Evolutionary conservation across 208 protist species (phyloP).

Genomic region (Trypanosoma lewisi): DNA sequence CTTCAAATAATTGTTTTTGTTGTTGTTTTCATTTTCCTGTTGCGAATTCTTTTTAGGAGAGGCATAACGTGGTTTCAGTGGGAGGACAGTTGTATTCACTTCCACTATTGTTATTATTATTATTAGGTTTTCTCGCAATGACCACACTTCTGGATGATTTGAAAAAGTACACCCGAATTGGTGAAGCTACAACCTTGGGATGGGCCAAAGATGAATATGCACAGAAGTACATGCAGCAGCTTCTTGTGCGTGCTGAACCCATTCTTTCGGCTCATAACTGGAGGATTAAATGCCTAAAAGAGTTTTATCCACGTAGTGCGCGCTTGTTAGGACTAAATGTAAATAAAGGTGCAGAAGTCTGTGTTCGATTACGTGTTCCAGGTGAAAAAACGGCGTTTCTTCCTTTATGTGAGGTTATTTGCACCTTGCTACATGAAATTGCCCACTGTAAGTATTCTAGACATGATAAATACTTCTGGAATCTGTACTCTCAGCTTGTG

Average conservation of each 20-base stretch:
- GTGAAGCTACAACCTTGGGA: conserved; percentile 51
- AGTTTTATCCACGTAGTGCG: conserved; percentile 82
- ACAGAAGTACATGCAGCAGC: conserved; percentile 62
- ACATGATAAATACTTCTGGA: conserved; percentile 77
- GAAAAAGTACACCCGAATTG: conserved; percentile 26
- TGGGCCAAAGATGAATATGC: conserved; percentile 58
- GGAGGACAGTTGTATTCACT: no score
- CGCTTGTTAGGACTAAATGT: conserved; percentile 83
- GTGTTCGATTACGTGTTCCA: conserved; percentile 73
- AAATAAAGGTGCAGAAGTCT: conserved; percentile 74
- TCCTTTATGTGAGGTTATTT: conserved; percentile 82
- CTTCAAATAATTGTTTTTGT: conserved; percentile 4
- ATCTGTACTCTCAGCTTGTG: conserved; percentile 72
- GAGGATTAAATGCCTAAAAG: conserved; percentile 61
- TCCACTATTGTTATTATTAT: conserved; percentile 18
- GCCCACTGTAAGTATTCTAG: conserved; percentile 64
- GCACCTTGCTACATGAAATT: conserved; percentile 89
- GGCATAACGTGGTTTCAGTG: no score
- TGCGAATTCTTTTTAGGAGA: no score
- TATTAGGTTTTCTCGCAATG: neutral
- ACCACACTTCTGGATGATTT: neutral
- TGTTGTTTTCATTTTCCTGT: conserved; percentile 7
- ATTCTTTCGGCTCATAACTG: conserved; percentile 57
- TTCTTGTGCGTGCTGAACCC: conserved; percentile 41
- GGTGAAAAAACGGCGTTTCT: conserved; percentile 68